Conservation (phyloP, 257 asterid species). For the Phtheirospermum japonicum region DNA sequence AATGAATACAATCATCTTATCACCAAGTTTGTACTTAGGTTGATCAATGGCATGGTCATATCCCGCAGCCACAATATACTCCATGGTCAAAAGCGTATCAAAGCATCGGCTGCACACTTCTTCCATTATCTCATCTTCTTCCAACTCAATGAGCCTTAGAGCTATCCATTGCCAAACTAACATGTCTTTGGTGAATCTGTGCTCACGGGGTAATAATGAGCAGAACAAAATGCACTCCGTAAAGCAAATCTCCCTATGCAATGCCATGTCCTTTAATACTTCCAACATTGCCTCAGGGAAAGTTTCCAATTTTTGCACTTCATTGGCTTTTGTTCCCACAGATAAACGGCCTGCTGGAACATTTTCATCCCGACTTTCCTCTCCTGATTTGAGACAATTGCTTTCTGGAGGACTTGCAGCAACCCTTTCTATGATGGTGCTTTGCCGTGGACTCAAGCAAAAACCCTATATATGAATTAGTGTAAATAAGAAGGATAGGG, state of each 20-base stretch:
- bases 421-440: background rate
- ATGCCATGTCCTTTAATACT: background rate
- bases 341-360: no score
- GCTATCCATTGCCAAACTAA: conserved; percentile 32
- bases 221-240: conserved; percentile 18
- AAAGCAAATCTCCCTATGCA: background rate
- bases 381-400: no score
- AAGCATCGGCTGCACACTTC: conserved; percentile 7
- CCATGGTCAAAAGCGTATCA: background rate
- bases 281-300: background rate
- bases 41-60: conserved; percentile 5
- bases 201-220: conserved; percentile 24
- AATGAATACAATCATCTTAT: background rate
- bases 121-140: conserved; percentile 14
- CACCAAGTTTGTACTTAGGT: conserved; percentile 17
- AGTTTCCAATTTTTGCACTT: background rate
- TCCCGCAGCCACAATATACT: conserved; percentile 13
- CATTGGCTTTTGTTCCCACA: no score
- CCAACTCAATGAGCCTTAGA: background rate
- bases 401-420: no score
- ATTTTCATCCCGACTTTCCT: no score
- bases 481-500: background rate
- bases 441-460: background rate
- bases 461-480: no score
- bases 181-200: conserved; percentile 28